phyloP scores from a whole-genome alignment of 257 asterid genomes.

The Solanum virginianum region DNA sequence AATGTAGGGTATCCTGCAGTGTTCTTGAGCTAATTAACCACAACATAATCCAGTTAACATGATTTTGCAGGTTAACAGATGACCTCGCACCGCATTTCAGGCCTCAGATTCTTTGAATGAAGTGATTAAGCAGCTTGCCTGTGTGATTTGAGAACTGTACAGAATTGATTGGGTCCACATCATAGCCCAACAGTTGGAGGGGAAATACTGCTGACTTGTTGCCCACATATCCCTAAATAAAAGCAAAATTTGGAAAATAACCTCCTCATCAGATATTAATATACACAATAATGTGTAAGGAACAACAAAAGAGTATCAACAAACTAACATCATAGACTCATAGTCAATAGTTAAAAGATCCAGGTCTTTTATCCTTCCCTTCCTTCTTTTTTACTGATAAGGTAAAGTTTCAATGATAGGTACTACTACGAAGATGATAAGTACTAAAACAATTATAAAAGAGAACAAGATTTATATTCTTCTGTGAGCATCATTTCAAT shows the following conservation, averaged over 20 bases:
- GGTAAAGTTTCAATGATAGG: not conserved
- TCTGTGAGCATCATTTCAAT: not conserved
- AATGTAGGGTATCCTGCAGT: slow-evolving; percentile 91
- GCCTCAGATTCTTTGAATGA: slow-evolving; percentile 27
- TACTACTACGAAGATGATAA: not conserved
- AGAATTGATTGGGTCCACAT: slow-evolving; percentile 92
- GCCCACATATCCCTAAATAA: slow-evolving; percentile 85
- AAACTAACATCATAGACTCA: not conserved
- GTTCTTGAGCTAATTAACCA: slow-evolving; percentile 7
- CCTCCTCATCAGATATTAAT: not conserved
- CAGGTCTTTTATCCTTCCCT: not conserved
- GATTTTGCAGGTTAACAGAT: slow-evolving; percentile 17
- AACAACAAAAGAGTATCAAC: not conserved
- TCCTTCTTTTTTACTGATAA: not conserved
- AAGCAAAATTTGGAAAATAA: not conserved
- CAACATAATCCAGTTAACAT: not conserved
- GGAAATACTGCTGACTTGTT: slow-evolving; percentile 98
- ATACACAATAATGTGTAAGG: not conserved
- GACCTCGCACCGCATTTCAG: slow-evolving; percentile 32
- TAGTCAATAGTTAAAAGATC: not conserved
- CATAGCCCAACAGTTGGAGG: slow-evolving; percentile 87
- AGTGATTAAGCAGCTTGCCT: slow-evolving; percentile 74
- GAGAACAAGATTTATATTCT: not conserved
- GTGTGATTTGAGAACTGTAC: slow-evolving; percentile 99
- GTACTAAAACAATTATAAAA: not conserved